phyloP scores from a whole-genome alignment of 306 rosid genomes.

The Gillenia trifoliata region DNA sequence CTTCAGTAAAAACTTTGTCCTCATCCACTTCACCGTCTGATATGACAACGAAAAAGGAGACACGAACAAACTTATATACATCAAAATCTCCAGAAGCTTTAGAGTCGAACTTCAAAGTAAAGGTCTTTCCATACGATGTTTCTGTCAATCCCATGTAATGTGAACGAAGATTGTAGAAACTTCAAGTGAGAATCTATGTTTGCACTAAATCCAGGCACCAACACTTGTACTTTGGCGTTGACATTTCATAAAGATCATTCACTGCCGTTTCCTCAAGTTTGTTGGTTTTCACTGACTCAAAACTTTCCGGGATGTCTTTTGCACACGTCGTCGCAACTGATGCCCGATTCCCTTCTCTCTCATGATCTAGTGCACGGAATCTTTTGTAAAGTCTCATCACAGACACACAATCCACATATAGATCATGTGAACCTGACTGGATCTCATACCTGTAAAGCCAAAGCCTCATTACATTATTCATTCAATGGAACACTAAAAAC shows the following conservation, averaged over 20 bases:
- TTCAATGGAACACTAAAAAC: not conserved
- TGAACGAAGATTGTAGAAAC: not conserved
- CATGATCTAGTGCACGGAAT: slow-evolving; percentile 48
- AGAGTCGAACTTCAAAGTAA: not conserved
- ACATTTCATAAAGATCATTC: slow-evolving; percentile 56
- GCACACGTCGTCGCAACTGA: slow-evolving; percentile 5
- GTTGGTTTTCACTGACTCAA: slow-evolving; percentile 34
- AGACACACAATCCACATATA: slow-evolving; percentile 66
- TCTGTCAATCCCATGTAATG: not conserved
- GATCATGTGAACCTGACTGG: slow-evolving; percentile 59
- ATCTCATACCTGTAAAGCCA: slow-evolving; percentile 67
- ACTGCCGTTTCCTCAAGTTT: slow-evolving; percentile 53
- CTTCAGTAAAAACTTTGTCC: no score
- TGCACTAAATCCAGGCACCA: slow-evolving; percentile 66
- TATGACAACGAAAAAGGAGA: not conserved
- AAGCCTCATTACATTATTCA: slow-evolving; percentile 13
- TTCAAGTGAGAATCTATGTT: not conserved
- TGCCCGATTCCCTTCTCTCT: slow-evolving; percentile 22
- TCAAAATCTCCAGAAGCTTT: not conserved
- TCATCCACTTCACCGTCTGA: not conserved
- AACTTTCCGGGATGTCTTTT: not conserved
- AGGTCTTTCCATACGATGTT: not conserved
- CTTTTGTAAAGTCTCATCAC: slow-evolving; percentile 77
- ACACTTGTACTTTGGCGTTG: slow-evolving; percentile 56
- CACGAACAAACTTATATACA: not conserved